Evolutionary conservation across 352 stramenopile species (phyloP).

Genomic region (Phytophthora boehmeriae): DNA sequence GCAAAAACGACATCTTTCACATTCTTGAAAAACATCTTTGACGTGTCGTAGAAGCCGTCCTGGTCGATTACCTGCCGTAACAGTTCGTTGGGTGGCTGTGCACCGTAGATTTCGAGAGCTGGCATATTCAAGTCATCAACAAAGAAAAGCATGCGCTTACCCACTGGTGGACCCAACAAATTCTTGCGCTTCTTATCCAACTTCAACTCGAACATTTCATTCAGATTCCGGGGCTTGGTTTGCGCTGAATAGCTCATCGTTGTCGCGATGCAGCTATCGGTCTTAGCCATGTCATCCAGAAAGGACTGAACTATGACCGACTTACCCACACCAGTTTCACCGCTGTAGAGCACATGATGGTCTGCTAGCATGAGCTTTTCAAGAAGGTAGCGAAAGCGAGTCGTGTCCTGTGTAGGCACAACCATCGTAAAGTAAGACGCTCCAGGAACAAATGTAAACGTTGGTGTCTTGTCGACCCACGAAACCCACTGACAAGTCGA

Average conservation of each 20-base stretch:
- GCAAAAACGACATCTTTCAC: slow-evolving; percentile 88
- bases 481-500: slow-evolving; percentile 71
- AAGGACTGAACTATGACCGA: slow-evolving; percentile 92
- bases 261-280: slow-evolving; percentile 75
- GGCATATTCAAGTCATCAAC: slow-evolving; percentile 96
- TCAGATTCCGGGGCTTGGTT: slow-evolving; percentile 85
- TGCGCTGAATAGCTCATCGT: slow-evolving; percentile 92
- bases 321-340: slow-evolving; percentile 94
- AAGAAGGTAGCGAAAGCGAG: slow-evolving; percentile 93
- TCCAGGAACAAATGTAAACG: slow-evolving; percentile 85
- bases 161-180: slow-evolving; percentile 66
- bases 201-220: slow-evolving; percentile 84
- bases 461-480: slow-evolving; percentile 90
- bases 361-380: slow-evolving; percentile 85
- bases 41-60: slow-evolving; percentile 89
- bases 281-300: slow-evolving; percentile 88
- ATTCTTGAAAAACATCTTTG: slow-evolving; percentile 95
- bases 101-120: slow-evolving; percentile 91
- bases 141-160: slow-evolving; percentile 88
- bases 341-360: slow-evolving; percentile 89
- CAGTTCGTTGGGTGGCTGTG: slow-evolving; percentile 92
- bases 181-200: slow-evolving; percentile 90
- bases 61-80: slow-evolving; percentile 93
- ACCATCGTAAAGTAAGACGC: slow-evolving; percentile 95
- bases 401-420: slow-evolving; percentile 95